Base-by-base conservation (phyloP, 257 asterid species). In the Anisodus acutangulus region DNA sequence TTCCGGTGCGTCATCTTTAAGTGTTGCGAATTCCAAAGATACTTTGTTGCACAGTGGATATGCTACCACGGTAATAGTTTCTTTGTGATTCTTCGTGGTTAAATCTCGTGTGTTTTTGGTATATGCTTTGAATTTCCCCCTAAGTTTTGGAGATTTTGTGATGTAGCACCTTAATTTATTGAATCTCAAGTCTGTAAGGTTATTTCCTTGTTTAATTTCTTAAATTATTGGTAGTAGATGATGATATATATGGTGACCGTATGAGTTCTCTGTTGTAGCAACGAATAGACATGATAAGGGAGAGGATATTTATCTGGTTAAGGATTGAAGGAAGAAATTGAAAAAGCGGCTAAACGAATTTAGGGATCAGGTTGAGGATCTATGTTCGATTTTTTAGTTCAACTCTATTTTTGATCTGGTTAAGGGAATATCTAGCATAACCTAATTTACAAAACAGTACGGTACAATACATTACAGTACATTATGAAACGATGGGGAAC, bases 1-100 rank as follows among this genome's bases (percentile, higher is more conserved):
- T 87, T 88, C 88, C 13, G 89, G 84, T 63, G 89, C 84, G 67
- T 91, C 92, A 39, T 86, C 94, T 84, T 81, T 86, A 84, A 83
- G 90, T 37, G 86, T 82, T 57, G 92, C 83, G 79, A 84, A 86
- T 86, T 87, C 80, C 83, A 78, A 83, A 22, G 88, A 83, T 85
- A 9, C 17, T 80, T 78, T 80, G 69, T 82, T 81, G 8, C 57
- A 66, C 4, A 79, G 81, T 78, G 88, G 13, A 59, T 85, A 85
- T 83, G 83, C 37, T 72, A 59, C 81, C 37, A 82, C 68, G 88
- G 95, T 93, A 88, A 82, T 69, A 74, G 5, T 43, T 85, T 80
- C 11, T 4, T 71, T 81, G 10, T 69, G 35, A 17, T 31, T 64
- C 22, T 16, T 22, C 54, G 3, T 9, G 13, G 15, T 80, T 83